Evolutionary conservation across 805 yeast genomes (phyloP).

Genomic region (Saturnispora silvae): DNA sequence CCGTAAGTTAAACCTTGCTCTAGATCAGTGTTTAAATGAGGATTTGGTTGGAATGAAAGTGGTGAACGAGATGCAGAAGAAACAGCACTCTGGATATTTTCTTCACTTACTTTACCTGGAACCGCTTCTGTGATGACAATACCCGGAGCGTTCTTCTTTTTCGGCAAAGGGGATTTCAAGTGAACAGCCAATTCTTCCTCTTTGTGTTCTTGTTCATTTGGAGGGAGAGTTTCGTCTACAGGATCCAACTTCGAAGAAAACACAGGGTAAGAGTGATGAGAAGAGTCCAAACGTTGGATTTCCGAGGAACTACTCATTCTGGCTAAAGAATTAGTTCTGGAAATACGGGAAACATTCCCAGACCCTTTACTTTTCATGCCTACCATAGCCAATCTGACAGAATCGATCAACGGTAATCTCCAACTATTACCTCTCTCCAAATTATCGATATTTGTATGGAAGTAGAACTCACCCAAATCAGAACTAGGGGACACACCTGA

Average conservation of each 20-base stretch:
- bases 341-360: conserved; percentile 1
- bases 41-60: not conserved
- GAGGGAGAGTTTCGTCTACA: conserved; percentile 1
- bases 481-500: conserved; percentile 8
- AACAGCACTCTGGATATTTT: not conserved
- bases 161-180: not conserved
- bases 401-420: conserved; percentile 24
- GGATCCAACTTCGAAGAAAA: not conserved
- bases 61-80: not conserved
- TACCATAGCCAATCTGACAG: conserved; percentile 21
- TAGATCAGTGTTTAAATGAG: conserved; percentile 1
- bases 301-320: not conserved
- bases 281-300: not conserved
- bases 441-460: conserved; percentile 20
- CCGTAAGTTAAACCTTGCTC: not conserved
- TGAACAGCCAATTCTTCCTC: not conserved
- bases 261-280: not conserved
- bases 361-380: conserved; percentile 5
- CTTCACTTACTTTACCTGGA: conserved; percentile 1
- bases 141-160: conserved; percentile 4
- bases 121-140: conserved; percentile 5
- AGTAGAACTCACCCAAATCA: conserved; percentile 11
- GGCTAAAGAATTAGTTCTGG: conserved; percentile 1
- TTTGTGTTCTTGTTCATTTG: not conserved
- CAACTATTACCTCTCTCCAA: conserved; percentile 20